Evolutionary conservation across 192 early-diverging fungal species (phyloP).

Genomic region (Mortierella claussenii): DNA sequence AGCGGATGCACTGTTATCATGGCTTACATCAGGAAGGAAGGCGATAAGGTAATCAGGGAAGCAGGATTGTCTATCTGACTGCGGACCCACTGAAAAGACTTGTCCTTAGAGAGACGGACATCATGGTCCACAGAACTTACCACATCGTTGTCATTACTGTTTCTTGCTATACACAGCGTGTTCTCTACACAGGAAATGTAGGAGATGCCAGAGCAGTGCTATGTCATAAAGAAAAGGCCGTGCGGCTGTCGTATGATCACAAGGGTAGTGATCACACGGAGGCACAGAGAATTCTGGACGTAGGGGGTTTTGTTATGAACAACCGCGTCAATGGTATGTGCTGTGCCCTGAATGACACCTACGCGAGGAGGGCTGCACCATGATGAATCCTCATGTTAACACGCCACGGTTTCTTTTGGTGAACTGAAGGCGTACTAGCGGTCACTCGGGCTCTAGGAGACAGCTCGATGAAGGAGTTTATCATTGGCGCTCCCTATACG

Average conservation of each 20-base stretch:
- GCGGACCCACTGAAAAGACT: too few species aligned
- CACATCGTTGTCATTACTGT: too few species aligned
- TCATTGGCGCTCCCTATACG: slow-evolving; percentile 96
- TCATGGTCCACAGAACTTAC: too few species aligned
- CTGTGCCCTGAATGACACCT: too few species aligned
- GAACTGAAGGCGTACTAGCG: slow-evolving; percentile 91
- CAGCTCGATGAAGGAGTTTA: slow-evolving; percentile 95
- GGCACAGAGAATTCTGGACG: slow-evolving; percentile 89
- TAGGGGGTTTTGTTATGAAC: slow-evolving; percentile 98
- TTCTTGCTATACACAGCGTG: too few species aligned
- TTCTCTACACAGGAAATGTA: slow-evolving; percentile 95
- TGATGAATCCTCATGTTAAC: too few species aligned
- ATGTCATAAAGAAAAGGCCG: slow-evolving; percentile 82
- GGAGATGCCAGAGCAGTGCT: slow-evolving; percentile 97
- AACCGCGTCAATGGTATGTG: slow-evolving; percentile 93
- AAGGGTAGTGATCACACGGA: slow-evolving; percentile 94
- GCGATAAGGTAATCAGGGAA: slow-evolving; percentile 26
- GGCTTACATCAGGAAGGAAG: slow-evolving; percentile 70
- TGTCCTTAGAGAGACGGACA: not conserved
- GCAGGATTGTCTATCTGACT: too few species aligned
- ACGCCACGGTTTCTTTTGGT: too few species aligned
- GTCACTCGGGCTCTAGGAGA: slow-evolving; percentile 97
- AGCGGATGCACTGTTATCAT: slow-evolving; percentile 95
- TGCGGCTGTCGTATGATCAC: slow-evolving; percentile 96
- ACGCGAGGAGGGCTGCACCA: too few species aligned